Percentiles rank a stretch among this genome's conserved stretches.
These are phyloP conservation scores for Candida orba DNA, from an alignment of 805 yeast species.

Conservation along the genomic window DNA sequence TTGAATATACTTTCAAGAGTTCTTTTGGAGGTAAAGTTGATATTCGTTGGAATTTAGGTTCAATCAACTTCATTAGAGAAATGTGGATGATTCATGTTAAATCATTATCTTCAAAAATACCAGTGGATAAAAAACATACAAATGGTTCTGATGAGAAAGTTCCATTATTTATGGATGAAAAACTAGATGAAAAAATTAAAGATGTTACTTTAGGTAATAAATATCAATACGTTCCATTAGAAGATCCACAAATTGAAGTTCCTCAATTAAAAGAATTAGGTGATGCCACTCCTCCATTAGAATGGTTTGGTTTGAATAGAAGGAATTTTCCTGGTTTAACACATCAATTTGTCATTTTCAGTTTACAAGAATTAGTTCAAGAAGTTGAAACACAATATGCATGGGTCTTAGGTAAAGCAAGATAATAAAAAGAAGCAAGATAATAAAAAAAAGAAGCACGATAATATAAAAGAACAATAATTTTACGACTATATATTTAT, in stretches of 20 bases:
- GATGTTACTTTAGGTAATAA: slow-evolving; percentile 40
- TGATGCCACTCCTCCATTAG: slow-evolving; percentile 95
- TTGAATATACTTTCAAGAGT: slow-evolving; percentile 64
- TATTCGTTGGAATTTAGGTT: slow-evolving; percentile 89
- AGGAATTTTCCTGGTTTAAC: slow-evolving; percentile 79
- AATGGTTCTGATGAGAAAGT: slow-evolving; percentile 7
- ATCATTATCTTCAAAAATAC: slow-evolving; percentile 58
- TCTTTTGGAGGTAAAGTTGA: slow-evolving; percentile 87
- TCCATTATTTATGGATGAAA: slow-evolving; percentile 26
- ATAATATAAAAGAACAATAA: neutral
- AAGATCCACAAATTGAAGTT: slow-evolving; percentile 76
- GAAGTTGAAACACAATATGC: slow-evolving; percentile 49
- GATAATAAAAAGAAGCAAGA: neutral
- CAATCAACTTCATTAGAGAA: slow-evolving; percentile 81
- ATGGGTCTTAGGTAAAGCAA: slow-evolving; percentile 33
- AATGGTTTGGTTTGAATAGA: slow-evolving; percentile 95
- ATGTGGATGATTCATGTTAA: slow-evolving; percentile 86
- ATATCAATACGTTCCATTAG: slow-evolving; percentile 55
- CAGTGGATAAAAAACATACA: slow-evolving; percentile 21
- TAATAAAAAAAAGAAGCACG: too few species aligned
- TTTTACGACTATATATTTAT: neutral
- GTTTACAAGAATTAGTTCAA: slow-evolving; percentile 65
- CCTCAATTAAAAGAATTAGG: slow-evolving; percentile 90
- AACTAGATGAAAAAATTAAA: slow-evolving; percentile 35
- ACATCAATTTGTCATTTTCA: slow-evolving; percentile 70